Evolutionary conservation across 345 rosid genomes (phyloP), one percentile per base, ranked within the genome.

Genomic region (Eucalyptus polybractea): DNA sequence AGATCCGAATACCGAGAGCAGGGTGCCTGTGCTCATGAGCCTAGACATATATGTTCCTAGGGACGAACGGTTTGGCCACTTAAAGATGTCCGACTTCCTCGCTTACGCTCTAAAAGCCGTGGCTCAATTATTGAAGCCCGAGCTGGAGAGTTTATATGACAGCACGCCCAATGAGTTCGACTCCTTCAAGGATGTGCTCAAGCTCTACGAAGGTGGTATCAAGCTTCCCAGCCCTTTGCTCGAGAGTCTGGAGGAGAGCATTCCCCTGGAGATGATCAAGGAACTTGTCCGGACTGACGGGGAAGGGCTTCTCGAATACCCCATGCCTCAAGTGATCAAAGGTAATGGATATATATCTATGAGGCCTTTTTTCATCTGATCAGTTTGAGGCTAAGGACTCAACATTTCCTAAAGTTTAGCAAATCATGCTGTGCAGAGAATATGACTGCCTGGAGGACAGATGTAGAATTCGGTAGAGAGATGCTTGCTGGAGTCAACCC

Each of bases 31-130:
- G 49, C 90, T 92, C 13, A 16, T 47, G 89, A 92, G 94, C 88
- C 86, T 93, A 29, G 42, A 90, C 90, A 90, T 91, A n/a, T 91
- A 93, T 54, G 92, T 92, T 67, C 94, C 95, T 3, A 89, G 94
- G 86, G 95, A 92, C 10, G 95, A 93, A 89, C 87, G 93, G 89
- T 93, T 91, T 72, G 93, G 95, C 80, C 94, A 91, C 86, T 49
- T 92, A 89, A 93, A 92, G 88, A 88, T 93, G 94, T 83, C 94
- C 2, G 94, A 93, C 51, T 93, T 92, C 89, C 92, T 93, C 12
- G 91, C 89, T 37, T 92, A 90, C 72, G 93, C 92, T 27, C 69
- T 92, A 86, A 91, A 91, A 89, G 89, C 95, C 8, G 67, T 90
- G 8, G 91, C 86, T 65, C 95, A 92, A 80, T 69, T 92, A 53